phyloP scores from a whole-genome alignment of 306 rosid species.

The Medicago truncatula region DNA sequence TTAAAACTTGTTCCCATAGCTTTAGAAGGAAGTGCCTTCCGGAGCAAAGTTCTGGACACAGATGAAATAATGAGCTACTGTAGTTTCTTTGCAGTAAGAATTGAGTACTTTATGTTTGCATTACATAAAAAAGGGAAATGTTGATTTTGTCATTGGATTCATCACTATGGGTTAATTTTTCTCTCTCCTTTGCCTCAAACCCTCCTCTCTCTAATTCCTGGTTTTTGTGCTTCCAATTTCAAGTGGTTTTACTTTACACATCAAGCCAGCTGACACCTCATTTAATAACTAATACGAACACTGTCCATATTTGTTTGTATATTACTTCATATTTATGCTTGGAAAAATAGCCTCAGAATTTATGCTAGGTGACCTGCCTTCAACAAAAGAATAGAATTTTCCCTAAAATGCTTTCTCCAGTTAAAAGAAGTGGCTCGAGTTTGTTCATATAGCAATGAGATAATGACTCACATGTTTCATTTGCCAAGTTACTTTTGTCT shows the following conservation, averaged over 20 bases:
- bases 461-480: conserved; percentile 26
- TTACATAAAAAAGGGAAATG: neutral
- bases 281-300: conserved; percentile 14
- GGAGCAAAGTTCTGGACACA: conserved; percentile 81
- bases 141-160: neutral
- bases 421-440: conserved; percentile 12
- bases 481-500: neutral
- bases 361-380: conserved; percentile 31
- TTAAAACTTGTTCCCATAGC: conserved; percentile 91
- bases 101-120: conserved; percentile 24
- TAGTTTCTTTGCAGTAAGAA: conserved; percentile 84
- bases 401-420: conserved; percentile 20
- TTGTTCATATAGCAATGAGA: conserved; percentile 24
- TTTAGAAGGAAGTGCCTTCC: conserved; percentile 90
- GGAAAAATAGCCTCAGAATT: conserved; percentile 14
- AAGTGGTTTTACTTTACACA: conserved; percentile 1
- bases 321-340: conserved; percentile 3
- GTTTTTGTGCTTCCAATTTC: conserved; percentile 28
- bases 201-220: conserved; percentile 7
- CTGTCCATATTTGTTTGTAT: conserved; percentile 27
- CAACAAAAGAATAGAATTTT: neutral
- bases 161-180: neutral
- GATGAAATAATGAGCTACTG: conserved; percentile 92
- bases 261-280: conserved; percentile 17
- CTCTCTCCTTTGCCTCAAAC: conserved; percentile 10